phyloP scores from a whole-genome alignment of 371 early-diverging fungal genomes.

The Apophysomyces sp. region DNA sequence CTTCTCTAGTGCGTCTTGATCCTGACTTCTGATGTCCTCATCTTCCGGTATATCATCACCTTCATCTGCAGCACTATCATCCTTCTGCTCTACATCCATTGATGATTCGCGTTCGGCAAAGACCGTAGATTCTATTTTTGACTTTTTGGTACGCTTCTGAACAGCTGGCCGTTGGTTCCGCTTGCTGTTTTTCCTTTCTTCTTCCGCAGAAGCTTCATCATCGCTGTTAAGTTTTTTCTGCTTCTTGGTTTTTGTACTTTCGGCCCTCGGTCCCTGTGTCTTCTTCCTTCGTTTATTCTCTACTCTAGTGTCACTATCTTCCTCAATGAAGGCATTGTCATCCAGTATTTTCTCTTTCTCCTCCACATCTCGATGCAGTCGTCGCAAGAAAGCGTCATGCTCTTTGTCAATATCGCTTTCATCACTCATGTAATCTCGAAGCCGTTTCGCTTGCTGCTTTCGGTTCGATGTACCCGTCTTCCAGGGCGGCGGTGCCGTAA shows the following conservation, averaged over 20 bases:
- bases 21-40: constrained; percentile 5
- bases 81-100: constrained; percentile 26
- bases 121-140: constrained; percentile 2
- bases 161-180: not conserved
- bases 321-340: constrained; percentile 6
- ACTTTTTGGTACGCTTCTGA: constrained; percentile 5
- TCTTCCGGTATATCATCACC: constrained; percentile 9
- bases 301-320: constrained; percentile 14
- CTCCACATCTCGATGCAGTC: constrained; percentile 41
- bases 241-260: not conserved
- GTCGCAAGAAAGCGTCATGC: constrained; percentile 47
- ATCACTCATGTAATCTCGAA: constrained; percentile 56
- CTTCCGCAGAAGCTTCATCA: constrained; percentile 20
- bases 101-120: not conserved
- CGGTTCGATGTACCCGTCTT: constrained; percentile 3
- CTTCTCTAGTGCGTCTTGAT: constrained; percentile 8
- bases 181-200: constrained; percentile 22
- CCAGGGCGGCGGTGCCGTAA: constrained; percentile 5
- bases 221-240: not conserved
- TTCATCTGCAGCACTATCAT: constrained; percentile 33
- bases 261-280: not conserved
- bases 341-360: constrained; percentile 13
- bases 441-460: constrained; percentile 22
- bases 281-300: constrained; percentile 12
- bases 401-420: constrained; percentile 30